Evolutionary conservation across 1,284 basidiomycete species (phyloP), one percentile per base, ranked within the genome.

Genomic region (Porphyrellus sp.): DNA sequence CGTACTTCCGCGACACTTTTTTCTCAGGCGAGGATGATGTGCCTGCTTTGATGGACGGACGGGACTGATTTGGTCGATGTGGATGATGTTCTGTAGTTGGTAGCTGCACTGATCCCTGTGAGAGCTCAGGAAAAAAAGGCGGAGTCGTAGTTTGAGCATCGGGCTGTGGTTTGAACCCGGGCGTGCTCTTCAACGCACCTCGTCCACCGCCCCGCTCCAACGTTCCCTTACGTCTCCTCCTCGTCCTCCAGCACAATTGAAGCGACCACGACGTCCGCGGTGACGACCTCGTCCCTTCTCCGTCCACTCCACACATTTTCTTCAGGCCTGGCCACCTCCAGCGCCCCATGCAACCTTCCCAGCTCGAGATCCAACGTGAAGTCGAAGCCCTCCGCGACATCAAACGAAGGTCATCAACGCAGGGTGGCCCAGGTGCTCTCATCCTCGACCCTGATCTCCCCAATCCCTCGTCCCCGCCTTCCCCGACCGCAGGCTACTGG

Each of bases 371-470:
- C 63, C 86, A 89, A 71, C 82, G 90, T 60, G 91, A 93, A 76
- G 84, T 91, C 39, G 88, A 91, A 70, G 88, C 89, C 33, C 77
- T 94, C 49, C 80, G 89, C 59, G 89, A 92, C 72, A 83, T 94
- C 60, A 80, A 81, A 55, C 79, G 92, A 51, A 84, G 91, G 62
- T 94, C 91, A 5, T 82, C 83, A 16, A 81, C 85, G 0, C 78
- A 81, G 47, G 75, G 79, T 28, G 84, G 84, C 16, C 90, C 89
- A 52, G 90, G 89, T 28, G 83, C 86, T 24, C 82, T 91, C 62
- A 77, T 87, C 54, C 79, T 93, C 50, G 92, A 94, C 72, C 91
- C 91, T 58, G 91, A 94, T 79, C 81, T 94, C 42, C 92, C 92
- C 50, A 78, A 77, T 64, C 73, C 81, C 56, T 74, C 79, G 11